Conservation (phyloP, 208 protist species). For the Sergeia podlipaevii region DNA sequence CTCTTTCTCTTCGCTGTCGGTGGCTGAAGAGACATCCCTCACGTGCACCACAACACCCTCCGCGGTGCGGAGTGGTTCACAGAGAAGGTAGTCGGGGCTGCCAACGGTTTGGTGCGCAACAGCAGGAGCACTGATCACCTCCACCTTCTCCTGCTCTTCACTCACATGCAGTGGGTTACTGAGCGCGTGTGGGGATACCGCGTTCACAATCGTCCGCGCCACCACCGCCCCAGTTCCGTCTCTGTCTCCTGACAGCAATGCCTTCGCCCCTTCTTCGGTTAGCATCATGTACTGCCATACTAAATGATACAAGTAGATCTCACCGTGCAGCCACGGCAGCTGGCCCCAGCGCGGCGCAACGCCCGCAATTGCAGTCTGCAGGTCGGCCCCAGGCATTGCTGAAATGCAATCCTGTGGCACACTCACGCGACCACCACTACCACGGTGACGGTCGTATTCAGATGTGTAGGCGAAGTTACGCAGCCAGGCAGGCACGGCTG, state of each 20-base stretch:
- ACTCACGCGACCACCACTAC: conserved; percentile 6
- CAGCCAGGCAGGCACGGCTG: conserved; percentile 58
- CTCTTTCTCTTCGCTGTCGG: conserved; percentile 1
- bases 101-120: conserved; percentile 21
- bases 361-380: not conserved
- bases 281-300: conserved; percentile 77
- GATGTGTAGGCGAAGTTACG: conserved; percentile 55
- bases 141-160: conserved; percentile 16
- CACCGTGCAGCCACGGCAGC: conserved; percentile 86
- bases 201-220: conserved; percentile 24
- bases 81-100: conserved; percentile 12
- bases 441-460: conserved; percentile 27
- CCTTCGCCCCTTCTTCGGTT: conserved; percentile 10
- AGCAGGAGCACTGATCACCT: conserved; percentile 19
- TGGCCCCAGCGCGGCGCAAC: conserved; percentile 76
- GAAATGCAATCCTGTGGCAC: not conserved
- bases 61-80: conserved; percentile 9
- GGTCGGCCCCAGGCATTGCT: not conserved
- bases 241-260: not conserved
- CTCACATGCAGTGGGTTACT: conserved; percentile 46
- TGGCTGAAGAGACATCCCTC: conserved; percentile 1
- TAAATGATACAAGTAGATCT: conserved; percentile 89
- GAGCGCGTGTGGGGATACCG: conserved; percentile 51
- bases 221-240: not conserved
- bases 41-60: conserved; percentile 20